Evolutionary conservation across 345 rosid species (phyloP), one percentile per base, ranked within the genome.

Genomic region (Hibiscus tridactylites): DNA sequence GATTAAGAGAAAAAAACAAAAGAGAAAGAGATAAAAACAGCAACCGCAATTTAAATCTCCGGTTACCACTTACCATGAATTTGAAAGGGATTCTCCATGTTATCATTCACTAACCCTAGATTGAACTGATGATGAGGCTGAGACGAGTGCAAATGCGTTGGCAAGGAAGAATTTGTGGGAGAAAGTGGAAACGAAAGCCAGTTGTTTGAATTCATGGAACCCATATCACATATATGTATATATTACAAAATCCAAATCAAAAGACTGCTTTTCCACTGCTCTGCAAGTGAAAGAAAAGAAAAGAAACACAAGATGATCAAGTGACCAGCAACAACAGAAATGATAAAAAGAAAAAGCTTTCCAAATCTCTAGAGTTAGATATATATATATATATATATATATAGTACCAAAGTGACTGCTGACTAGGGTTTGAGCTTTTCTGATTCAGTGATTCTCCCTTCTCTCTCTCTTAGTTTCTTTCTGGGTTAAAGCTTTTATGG

Each of bases 141-240:
- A 70, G 93, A 76, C n/a, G 47, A 44, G 47, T 44, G 47, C 47
- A 44, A 44, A 44, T 44, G 47, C 47, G 47, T 9, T 44, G 86
- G 95, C 79, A 91, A 67, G 39, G 97, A 81, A 67, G 97, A 69
- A 74, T 88, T 88, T 47, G 86, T 81, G 8, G 97, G 98, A 76
- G 97, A 92, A 71, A 91, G 90, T 11, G 99, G 98, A 75, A 95
- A 95, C 0, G 97, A 88, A 24, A 95, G 98, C 99, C 99, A 95
- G 87, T 95, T 95, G 87, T 95, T 95, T 70, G 99, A 82, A 83
- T 92, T 95, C 98, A 90, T 90, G 46, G 88, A 85, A 31, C 84
- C 78, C 75, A 52, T 77, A 59, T 57, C 61, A 57, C 26, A 28
- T 58, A 52, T 39, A 35, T 35, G 1, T 35, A 39, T 39, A 39